Evolutionary conservation across 2,329 filamentous ascomycete species (phyloP).

Genomic region (Amesomyces nigricolor): DNA sequence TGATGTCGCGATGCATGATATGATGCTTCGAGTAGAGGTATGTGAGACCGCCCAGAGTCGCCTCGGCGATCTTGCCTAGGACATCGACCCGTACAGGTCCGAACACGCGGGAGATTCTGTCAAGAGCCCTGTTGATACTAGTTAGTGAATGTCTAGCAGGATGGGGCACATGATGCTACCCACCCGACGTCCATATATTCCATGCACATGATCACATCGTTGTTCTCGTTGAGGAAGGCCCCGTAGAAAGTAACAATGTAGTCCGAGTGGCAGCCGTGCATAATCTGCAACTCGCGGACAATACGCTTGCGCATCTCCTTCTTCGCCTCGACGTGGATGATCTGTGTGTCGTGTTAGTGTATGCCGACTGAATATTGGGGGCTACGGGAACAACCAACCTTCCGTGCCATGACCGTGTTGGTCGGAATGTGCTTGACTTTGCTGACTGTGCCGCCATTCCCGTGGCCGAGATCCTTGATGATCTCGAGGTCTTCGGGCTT

Average conservation of each 20-base stretch:
- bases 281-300: constrained; percentile 93
- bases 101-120: constrained; percentile 89
- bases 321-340: constrained; percentile 97
- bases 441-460: constrained; percentile 96
- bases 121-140: constrained; percentile 62
- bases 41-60: constrained; percentile 84
- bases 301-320: constrained; percentile 96
- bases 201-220: constrained; percentile 99
- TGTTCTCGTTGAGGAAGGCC: constrained; percentile 91
- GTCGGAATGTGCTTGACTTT: constrained; percentile 95
- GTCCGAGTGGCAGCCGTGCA: constrained; percentile 94
- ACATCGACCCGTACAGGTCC: constrained; percentile 94
- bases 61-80: constrained; percentile 94
- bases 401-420: constrained; percentile 94
- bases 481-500: constrained; percentile 88
- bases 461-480: constrained; percentile 88
- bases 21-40: constrained; percentile 94
- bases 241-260: constrained; percentile 98
- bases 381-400: constrained; percentile 51
- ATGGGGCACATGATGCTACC: constrained; percentile 34
- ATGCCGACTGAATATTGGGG: constrained; percentile 18
- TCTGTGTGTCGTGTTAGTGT: constrained; percentile 45
- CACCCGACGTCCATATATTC: constrained; percentile 99
- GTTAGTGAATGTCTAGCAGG: constrained; percentile 17
- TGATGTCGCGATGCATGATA: constrained; percentile 99